Conservation (phyloP, 78 protist species). For the Pigoraptor vietnamica region DNA sequence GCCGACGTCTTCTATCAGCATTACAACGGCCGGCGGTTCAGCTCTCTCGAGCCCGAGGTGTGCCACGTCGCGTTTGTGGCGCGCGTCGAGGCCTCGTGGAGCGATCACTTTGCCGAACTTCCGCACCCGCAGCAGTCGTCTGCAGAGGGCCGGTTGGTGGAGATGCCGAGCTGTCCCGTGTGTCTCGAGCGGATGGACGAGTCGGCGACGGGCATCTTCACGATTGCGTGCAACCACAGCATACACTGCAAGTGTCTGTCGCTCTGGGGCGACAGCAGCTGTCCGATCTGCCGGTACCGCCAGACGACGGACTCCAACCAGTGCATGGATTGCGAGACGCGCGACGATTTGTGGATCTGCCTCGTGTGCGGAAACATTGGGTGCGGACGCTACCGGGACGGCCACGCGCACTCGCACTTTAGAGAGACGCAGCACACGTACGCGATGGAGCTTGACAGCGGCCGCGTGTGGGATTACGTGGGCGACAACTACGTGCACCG, state of each 20-base stretch:
- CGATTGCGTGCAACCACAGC: slow-evolving; percentile 82
- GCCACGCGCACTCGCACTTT: slow-evolving; percentile 84
- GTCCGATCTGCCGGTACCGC: slow-evolving; percentile 41
- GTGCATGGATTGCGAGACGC: slow-evolving; percentile 14
- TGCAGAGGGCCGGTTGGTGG: neutral
- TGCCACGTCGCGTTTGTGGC: slow-evolving; percentile 43
- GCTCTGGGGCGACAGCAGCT: slow-evolving; percentile 33
- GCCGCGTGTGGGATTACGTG: slow-evolving; percentile 92
- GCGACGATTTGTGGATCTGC: slow-evolving; percentile 83
- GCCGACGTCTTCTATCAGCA: slow-evolving; percentile 56
- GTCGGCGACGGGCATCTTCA: slow-evolving; percentile 62
- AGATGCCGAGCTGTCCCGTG: slow-evolving; percentile 87
- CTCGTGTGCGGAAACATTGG: slow-evolving; percentile 84
- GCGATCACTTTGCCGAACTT: neutral
- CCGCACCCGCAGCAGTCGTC: neutral
- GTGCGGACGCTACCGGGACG: slow-evolving; percentile 65
- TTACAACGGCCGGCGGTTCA: slow-evolving; percentile 59
- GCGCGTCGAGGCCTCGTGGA: neutral
- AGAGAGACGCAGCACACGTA: slow-evolving; percentile 72
- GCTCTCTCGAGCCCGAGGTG: slow-evolving; percentile 49
- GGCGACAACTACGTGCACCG: slow-evolving; percentile 72
- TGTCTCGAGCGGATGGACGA: slow-evolving; percentile 80
- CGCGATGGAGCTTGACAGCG: slow-evolving; percentile 77
- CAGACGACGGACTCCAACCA: neutral
- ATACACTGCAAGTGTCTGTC: slow-evolving; percentile 71